Conservation (phyloP, 371 early-diverging fungal species). For the Amoeboaphelidium protococcarum region DNA sequence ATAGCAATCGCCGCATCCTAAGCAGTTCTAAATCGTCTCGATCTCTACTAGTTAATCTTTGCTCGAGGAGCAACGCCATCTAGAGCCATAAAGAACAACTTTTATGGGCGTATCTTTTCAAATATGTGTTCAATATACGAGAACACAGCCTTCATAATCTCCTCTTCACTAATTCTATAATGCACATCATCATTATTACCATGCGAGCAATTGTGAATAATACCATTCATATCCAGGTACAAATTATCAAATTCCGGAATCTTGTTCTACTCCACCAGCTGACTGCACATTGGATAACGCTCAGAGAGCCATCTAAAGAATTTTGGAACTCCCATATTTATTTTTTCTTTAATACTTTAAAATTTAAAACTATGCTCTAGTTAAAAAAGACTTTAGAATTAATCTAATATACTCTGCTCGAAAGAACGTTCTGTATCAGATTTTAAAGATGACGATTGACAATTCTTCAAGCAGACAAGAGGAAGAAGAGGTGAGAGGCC, state of each 20-base stretch:
- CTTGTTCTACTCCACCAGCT: conserved; percentile 46
- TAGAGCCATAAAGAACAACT: conserved; percentile 81
- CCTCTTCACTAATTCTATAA: not conserved
- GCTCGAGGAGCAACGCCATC: conserved; percentile 99
- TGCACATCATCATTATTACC: conserved; percentile 45
- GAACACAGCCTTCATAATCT: conserved; percentile 62
- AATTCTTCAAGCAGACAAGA: too few relatives aligned
- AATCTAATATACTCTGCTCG: too few relatives aligned
- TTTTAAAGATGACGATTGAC: too few relatives aligned
- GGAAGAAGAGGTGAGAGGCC: too few relatives aligned
- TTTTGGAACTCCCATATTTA: conserved; percentile 21
- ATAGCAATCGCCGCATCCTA: conserved; percentile 32
- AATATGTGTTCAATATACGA: conserved; percentile 84
- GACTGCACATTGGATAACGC: conserved; percentile 76
- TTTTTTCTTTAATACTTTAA: not conserved
- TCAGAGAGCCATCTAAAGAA: conserved; percentile 58
- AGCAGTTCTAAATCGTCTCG: conserved; percentile 87
- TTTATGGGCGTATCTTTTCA: conserved; percentile 65
- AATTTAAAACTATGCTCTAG: too few relatives aligned
- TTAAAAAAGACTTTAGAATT: too few relatives aligned
- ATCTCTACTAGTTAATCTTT: conserved; percentile 98
- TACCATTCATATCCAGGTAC: conserved; percentile 98
- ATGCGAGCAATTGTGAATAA: conserved; percentile 95
- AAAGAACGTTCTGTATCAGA: too few relatives aligned
- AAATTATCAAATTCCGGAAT: conserved; percentile 92